Evolutionary conservation across 495 filamentous ascomycete genomes (phyloP).

Genomic region (Usnea hakonensis): DNA sequence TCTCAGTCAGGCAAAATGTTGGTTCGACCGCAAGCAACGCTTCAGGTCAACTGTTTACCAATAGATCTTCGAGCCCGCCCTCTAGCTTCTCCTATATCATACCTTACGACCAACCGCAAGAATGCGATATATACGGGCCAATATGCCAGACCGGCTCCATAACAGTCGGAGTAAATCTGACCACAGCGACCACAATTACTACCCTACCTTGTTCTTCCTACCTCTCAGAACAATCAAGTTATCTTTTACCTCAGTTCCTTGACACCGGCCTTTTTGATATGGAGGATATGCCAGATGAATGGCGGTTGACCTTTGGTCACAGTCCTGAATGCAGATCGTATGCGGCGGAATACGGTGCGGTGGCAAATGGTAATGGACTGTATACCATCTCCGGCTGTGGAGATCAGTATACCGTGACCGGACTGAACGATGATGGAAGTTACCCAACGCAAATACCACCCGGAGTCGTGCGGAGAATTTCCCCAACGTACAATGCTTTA

Average conservation of each 20-base stretch:
- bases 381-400: not conserved
- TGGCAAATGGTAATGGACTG: too few relatives aligned
- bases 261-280: too few relatives aligned
- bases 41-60: not conserved
- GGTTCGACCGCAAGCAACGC: too few relatives aligned
- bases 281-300: not conserved
- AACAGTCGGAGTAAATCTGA: constrained; percentile 4
- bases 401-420: not conserved
- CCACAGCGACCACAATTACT: not conserved
- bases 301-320: constrained; percentile 3
- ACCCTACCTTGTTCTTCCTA: constrained; percentile 8
- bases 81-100: constrained; percentile 9
- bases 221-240: constrained; percentile 2
- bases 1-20: too few relatives aligned
- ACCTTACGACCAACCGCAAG: constrained; percentile 1
- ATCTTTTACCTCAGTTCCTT: not conserved
- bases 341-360: too few relatives aligned
- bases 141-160: constrained; percentile 13
- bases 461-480: not conserved
- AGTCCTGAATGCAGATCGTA: constrained; percentile 3
- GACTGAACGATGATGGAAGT: too few relatives aligned
- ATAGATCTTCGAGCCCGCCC: not conserved
- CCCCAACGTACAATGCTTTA: not conserved
- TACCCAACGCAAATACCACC: not conserved
- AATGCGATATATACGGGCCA: constrained; percentile 13